Base-by-base conservation (phyloP, 768 basidiomycete species). In the Russula vinacea region DNA sequence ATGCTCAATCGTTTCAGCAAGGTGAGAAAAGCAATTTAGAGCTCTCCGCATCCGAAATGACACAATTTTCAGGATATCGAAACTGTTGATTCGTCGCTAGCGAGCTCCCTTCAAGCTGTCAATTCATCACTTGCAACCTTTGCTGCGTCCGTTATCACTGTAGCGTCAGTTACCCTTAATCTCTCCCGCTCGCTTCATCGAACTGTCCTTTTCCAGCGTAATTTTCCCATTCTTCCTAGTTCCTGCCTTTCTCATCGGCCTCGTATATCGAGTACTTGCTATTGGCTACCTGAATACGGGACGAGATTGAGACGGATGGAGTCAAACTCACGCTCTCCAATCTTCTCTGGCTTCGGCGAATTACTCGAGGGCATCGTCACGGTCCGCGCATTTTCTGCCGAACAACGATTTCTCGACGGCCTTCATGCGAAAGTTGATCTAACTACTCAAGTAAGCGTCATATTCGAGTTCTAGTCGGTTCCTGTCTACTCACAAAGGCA, bases 351-450 rank as follows among this genome's bases (percentile, higher is more conserved):
- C 60, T 94, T 92, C 67, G 84, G 84, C 14, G 92, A 93, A 70
- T 75, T 94, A 11, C 74, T 96, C 22, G 90, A 94, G 57, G 93
- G 93, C 26, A 90, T 95, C 51, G 90, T 94, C n/a, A 94, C 93
- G 6, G 90, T 96, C 47, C 83, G 94, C 62, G 94, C 94, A 0
- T 98, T 96, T 76, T 87, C 89, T 0, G 88, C 86, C 0, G 93
- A 96, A 71, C 76, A 77, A 45, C 77, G 83, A 5, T 96, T 98
- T 80, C 76, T 94, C 68, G 82, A 89, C 59, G 82, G 81, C 63
- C 76, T 95, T 4, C 90, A 91, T 71, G 68, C 68, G 1, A 92
- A 90, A 72, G 81, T 94, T 35, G 89, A 93, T 66, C 75, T 80
- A 56, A 92, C 88, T n/a, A 92, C 84, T 13, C 84, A 87, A 83